Evolutionary conservation across 371 early-diverging fungal species (phyloP), one percentile per base, ranked within the genome.

Genomic region (Mortierella sp.): DNA sequence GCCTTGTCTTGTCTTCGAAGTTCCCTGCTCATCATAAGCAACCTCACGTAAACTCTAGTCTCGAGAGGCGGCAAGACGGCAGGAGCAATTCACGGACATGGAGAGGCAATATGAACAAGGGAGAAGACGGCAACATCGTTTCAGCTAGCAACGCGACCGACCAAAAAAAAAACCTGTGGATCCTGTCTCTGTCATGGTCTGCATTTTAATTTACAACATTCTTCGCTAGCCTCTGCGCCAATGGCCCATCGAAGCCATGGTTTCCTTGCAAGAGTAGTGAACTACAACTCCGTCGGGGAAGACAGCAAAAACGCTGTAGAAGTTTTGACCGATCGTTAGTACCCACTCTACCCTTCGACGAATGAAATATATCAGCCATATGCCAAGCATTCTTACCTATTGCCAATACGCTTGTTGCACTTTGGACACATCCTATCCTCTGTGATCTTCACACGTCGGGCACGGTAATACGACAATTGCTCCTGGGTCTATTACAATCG

Each of bases 371-470:
- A 14, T 12, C 16, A 14, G 28, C 13, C 12, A 14, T 25, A 25
- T 7, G 19, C 19, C 10, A 28, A 17, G 25, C 39, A 25, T 17
- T 31, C 54, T 74, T 80, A 88, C 90, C 89, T 90, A 53, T 88
- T 92, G 16, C 90, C 93, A 49, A 94, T 91, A 29, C 92, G 85
- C 61, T 92, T 91, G 68, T 91, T 85, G 63, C 94, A 94, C 63
- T 86, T 86, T 29, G 90, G 87, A 67, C 94, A 94, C 90, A 92
- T 90, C 16, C 89, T 82, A 58, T 92, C 92, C 28, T 92, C 92
- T 3, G 91, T 87, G 28, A 94, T 88, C 49, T 84, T 85, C 54
- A 94, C 90, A 50, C 88, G 81, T 54, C 86, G 73, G 4, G 90
- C 86, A 55, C 88, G 85, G 53, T 88, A 86, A 57, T 81, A 85